phyloP scores from a whole-genome alignment of 257 asterid genomes.

The Eucommia ulmoides region DNA sequence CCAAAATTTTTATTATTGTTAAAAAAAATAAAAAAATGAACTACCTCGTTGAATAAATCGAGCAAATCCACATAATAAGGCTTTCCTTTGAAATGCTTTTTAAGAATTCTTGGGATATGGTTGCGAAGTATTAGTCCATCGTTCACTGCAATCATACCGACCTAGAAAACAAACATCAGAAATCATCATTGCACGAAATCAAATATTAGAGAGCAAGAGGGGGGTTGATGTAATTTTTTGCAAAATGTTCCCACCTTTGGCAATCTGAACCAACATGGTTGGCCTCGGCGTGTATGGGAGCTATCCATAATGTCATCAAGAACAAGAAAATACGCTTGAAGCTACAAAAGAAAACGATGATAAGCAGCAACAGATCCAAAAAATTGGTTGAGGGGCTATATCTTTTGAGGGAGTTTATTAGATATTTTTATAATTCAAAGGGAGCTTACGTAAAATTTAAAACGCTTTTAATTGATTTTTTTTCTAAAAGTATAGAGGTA shows the following conservation, averaged over 20 bases:
- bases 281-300: neutral
- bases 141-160: neutral
- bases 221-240: neutral
- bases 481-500: neutral
- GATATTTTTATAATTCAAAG: too few relatives aligned
- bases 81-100: neutral
- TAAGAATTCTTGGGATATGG: neutral
- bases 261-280: neutral
- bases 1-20: neutral
- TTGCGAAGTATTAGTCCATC: neutral
- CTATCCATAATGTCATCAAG: neutral
- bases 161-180: neutral
- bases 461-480: constrained; percentile 1
- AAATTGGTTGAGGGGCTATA: neutral
- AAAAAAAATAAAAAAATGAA: neutral
- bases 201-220: neutral
- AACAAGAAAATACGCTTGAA: neutral
- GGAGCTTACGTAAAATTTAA: too few relatives aligned
- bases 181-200: constrained; percentile 3
- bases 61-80: neutral
- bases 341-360: neutral
- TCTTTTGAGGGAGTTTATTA: too few relatives aligned
- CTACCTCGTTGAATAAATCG: neutral
- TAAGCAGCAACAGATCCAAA: neutral
- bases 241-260: neutral